Base-by-base conservation (phyloP, 192 early-diverging fungal genomes). In the Linnemannia exigua region DNA sequence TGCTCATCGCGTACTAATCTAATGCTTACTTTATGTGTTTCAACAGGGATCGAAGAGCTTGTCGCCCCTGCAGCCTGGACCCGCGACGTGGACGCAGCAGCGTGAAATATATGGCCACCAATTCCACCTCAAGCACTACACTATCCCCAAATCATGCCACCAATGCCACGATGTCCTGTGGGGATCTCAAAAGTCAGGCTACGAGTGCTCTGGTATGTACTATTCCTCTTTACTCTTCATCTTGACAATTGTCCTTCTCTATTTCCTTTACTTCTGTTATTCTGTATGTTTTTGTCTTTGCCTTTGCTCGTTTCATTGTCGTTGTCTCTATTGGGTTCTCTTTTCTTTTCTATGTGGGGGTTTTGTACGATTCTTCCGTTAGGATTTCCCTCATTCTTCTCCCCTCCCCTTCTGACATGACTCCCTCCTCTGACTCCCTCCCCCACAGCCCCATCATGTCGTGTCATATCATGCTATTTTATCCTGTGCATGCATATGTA, bases 91-190 rank as follows among this genome's bases (percentile, higher is more conserved):
- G 79, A 72, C 63, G 17, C 84, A 86, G 41, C 74, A 76, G 12
- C 77, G 78, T 17, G 78, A 86, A 22, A 86, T 80, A 14, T 80
- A 79, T 80, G 84, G 84, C 25, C 84, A 86, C 31, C 67, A 25
- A 1, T 86, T 86, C 75, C 74, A 86, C 33, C 73, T 86, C 22
- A 76, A 77, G 33, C 73, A 86, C 58, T 86, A 86, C 20, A 75
- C 84, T 0, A 77, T 75, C 5, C 84, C 84, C 25, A 86, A 86
- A 22, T 86, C 84, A 11, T 86, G 84, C 31, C 84, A 86, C 41
- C 84, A 86, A 35, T 86, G 84, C 37, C 84, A 86, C 31, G 84
- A 86, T 74, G 84, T 86, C n/a, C 66, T 86, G 20, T 86, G 84
- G 84, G 84, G 84, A 17, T 86, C 84, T 3, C 84, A 86, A 77